These are phyloP conservation scores for Melampsora larici-populina DNA, from an alignment of 1,284 basidiomycete genomes.

Conservation along the genomic window DNA sequence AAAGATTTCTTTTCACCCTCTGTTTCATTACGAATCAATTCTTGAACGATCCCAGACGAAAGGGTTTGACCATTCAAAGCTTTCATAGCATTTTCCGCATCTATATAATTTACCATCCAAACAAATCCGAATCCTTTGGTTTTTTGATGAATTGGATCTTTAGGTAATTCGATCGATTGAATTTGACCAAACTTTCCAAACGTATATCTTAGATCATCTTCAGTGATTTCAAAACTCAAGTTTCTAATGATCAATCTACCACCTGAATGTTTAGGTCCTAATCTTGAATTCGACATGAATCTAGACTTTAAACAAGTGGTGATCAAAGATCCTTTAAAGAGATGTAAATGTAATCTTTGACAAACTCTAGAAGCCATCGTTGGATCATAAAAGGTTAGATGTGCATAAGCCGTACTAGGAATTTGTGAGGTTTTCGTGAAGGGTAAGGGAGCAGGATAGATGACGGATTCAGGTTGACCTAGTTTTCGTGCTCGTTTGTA, in stretches of 20 bases:
- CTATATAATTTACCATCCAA: slow-evolving; percentile 82
- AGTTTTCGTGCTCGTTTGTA: slow-evolving; percentile 46
- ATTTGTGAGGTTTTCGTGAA: too few species aligned
- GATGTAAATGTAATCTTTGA: slow-evolving; percentile 82
- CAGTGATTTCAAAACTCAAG: slow-evolving; percentile 70
- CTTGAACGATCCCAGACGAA: slow-evolving; percentile 65
- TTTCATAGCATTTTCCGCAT: slow-evolving; percentile 79
- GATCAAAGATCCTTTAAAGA: slow-evolving; percentile 82
- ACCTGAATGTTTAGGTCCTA: slow-evolving; percentile 55
- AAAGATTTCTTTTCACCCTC: slow-evolving; percentile 68
- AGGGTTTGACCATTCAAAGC: slow-evolving; percentile 76
- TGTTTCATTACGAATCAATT: slow-evolving; percentile 65
- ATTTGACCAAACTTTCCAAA: slow-evolving; percentile 88
- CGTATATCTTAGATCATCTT: slow-evolving; percentile 78
- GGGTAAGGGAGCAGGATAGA: slow-evolving; percentile 29
- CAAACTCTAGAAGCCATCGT: slow-evolving; percentile 70
- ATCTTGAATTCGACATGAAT: slow-evolving; percentile 60
- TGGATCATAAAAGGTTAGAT: slow-evolving; percentile 72
- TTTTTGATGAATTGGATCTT: slow-evolving; percentile 49
- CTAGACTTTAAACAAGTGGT: slow-evolving; percentile 89
- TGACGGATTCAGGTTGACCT: slow-evolving; percentile 45
- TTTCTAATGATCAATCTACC: slow-evolving; percentile 89
- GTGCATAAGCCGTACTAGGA: slow-evolving; percentile 58
- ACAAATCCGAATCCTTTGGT: slow-evolving; percentile 83
- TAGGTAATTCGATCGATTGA: slow-evolving; percentile 76